Evolutionary conservation across 2,329 filamentous ascomycete genomes (phyloP).

Genomic region (Aspergillus candidus): DNA sequence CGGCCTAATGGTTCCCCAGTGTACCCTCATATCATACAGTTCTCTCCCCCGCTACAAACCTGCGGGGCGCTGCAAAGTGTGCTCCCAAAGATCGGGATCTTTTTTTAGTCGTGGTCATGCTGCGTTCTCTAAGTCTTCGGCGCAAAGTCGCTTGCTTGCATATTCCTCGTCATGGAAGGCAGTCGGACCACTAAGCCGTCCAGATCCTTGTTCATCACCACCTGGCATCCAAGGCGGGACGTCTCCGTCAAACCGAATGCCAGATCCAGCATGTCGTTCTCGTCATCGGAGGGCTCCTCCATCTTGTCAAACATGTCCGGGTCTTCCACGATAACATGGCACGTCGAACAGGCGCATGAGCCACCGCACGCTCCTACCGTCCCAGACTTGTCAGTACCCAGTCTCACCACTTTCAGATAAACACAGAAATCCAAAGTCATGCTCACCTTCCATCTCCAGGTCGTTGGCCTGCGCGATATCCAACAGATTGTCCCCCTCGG

Average conservation of each 20-base stretch:
- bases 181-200: conserved; percentile 80
- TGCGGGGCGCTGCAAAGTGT: neutral
- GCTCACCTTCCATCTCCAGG: conserved; percentile 85
- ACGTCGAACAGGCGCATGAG: conserved; percentile 87
- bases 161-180: conserved; percentile 88
- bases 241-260: conserved; percentile 89
- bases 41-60: neutral
- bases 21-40: conserved; percentile 11
- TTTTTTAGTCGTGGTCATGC: too few species aligned
- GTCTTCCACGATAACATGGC: conserved; percentile 77
- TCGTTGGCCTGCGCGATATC: conserved; percentile 94
- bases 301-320: conserved; percentile 71
- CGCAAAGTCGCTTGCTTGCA: conserved; percentile 89
- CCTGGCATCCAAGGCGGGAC: conserved; percentile 77
- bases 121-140: conserved; percentile 30
- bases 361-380: conserved; percentile 75
- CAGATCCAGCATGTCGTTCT: conserved; percentile 86
- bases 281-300: conserved; percentile 69
- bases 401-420: neutral
- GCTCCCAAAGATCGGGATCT: too few species aligned
- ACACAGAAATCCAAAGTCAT: neutral
- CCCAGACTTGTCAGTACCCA: neutral
- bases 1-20: neutral
- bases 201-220: conserved; percentile 83
- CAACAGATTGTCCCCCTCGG: conserved; percentile 83